Evolutionary conservation across 2,329 filamentous ascomycete genomes (phyloP).

Genomic region (Bipolaris zeicola): DNA sequence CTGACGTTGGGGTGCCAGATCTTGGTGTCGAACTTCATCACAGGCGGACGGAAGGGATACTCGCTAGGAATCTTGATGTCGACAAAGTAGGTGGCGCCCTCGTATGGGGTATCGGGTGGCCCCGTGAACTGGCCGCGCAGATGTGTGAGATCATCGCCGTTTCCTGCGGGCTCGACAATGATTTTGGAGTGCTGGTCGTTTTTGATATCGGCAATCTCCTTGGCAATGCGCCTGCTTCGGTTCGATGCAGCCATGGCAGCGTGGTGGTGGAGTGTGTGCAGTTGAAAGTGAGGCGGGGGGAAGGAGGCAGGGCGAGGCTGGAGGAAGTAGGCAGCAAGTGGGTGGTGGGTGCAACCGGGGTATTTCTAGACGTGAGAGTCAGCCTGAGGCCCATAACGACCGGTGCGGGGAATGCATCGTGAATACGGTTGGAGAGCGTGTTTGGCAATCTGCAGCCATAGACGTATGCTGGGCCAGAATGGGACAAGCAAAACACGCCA

Average conservation of each 20-base stretch:
- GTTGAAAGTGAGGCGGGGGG: neutral
- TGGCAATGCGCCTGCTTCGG: constrained; percentile 67
- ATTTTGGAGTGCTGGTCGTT: constrained; percentile 79
- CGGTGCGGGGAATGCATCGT: constrained; percentile 4
- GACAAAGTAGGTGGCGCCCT: constrained; percentile 79
- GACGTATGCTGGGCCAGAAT: neutral
- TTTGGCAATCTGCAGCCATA: neutral
- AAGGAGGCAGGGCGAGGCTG: constrained; percentile 10
- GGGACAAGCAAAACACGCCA: neutral
- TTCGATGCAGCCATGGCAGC: constrained; percentile 59
- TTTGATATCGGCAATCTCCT: constrained; percentile 77
- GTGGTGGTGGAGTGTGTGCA: constrained; percentile 2
- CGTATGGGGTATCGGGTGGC: constrained; percentile 91
- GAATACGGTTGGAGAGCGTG: constrained; percentile 24
- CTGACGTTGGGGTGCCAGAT: constrained; percentile 98
- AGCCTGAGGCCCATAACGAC: constrained; percentile 13
- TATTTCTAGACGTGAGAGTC: constrained; percentile 13
- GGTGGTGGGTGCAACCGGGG: constrained; percentile 7
- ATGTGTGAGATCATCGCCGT: constrained; percentile 75
- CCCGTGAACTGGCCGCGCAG: constrained; percentile 83
- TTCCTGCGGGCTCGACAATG: constrained; percentile 65
- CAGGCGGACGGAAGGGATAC: constrained; percentile 91
- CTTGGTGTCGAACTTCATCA: constrained; percentile 90
- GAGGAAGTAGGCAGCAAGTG: constrained; percentile 9
- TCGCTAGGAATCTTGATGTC: constrained; percentile 86